phyloP scores from a whole-genome alignment of 2,329 filamentous ascomycete species.

The Pseudocercospora ulei region DNA sequence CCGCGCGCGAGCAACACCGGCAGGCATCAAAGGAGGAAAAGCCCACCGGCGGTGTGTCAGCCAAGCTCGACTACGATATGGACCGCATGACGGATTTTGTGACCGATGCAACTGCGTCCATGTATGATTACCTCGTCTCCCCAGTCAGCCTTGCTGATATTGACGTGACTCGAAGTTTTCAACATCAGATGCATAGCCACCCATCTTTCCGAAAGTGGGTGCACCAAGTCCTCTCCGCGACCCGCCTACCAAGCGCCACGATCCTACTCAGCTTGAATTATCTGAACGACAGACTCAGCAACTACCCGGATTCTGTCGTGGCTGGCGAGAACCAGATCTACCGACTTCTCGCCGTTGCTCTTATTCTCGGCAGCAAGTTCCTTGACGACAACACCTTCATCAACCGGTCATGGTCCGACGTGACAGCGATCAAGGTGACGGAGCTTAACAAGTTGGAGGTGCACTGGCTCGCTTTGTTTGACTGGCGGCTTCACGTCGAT shows the following conservation, averaged over 20 bases:
- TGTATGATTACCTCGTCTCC: constrained; percentile 53
- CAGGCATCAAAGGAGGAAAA: constrained; percentile 51
- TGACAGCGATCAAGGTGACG: constrained; percentile 74
- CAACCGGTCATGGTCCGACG: constrained; percentile 92
- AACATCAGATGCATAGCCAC: constrained; percentile 53
- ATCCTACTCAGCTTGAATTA: constrained; percentile 88
- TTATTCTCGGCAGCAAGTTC: constrained; percentile 89
- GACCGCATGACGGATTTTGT: constrained; percentile 93
- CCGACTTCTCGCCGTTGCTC: constrained; percentile 72
- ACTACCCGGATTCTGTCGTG: constrained; percentile 27
- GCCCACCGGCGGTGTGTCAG: constrained; percentile 75
- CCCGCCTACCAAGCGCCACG: constrained; percentile 78
- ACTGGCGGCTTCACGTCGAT: constrained; percentile 79
- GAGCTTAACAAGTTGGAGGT: constrained; percentile 80
- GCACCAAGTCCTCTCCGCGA: constrained; percentile 79
- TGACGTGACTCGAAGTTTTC: constrained; percentile 55
- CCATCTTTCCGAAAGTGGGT: constrained; percentile 84
- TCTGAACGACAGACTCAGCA: constrained; percentile 62
- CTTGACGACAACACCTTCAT: constrained; percentile 96
- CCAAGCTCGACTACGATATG: constrained; percentile 93
- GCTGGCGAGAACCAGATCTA: constrained; percentile 62
- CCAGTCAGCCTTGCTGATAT: constrained; percentile 51
- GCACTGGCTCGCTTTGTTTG: constrained; percentile 75
- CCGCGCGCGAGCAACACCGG: constrained; percentile 34
- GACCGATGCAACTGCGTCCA: constrained; percentile 71